Percentiles rank a stretch among this genome's conserved stretches.
Evolutionary conservation across 1,139 yeast species (phyloP).

Genomic region (Yamadazyma pseudoaaseri): DNA sequence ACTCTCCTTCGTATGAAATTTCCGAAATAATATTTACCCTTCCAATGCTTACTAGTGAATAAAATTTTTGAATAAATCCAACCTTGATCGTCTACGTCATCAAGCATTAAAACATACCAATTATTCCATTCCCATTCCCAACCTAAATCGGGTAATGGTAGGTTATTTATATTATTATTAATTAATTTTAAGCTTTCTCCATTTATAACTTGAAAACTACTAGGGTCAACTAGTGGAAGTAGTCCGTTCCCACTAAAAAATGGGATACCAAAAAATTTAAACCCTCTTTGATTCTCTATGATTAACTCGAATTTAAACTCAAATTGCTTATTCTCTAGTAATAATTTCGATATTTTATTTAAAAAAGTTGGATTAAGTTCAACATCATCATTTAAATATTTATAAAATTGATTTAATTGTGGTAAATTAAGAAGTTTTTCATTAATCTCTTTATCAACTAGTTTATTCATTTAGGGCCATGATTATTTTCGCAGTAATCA

Average conservation of each 20-base stretch:
- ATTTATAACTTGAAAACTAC: conserved; percentile 38
- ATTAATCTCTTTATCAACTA: conserved; percentile 11
- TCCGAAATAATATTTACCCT: conserved; percentile 55
- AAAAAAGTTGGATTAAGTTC: conserved; percentile 4
- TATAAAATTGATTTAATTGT: conserved; percentile 12
- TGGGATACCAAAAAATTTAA: conserved; percentile 63
- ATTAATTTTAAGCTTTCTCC: conserved; percentile 27
- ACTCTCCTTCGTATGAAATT: conserved; percentile 58
- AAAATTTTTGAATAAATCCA: conserved; percentile 61
- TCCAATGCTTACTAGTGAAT: conserved; percentile 55
- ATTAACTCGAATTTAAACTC: conserved; percentile 27
- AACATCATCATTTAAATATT: conserved; percentile 2
- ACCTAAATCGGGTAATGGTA: conserved; percentile 61
- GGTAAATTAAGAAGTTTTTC: conserved; percentile 11
- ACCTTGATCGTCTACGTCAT: conserved; percentile 75
- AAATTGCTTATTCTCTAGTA: conserved; percentile 5
- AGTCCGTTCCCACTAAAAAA: conserved; percentile 55
- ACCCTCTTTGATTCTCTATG: conserved; percentile 72
- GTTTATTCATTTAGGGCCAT: conserved; percentile 1
- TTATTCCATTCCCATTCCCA: conserved; percentile 75
- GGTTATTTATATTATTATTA: conserved; percentile 35
- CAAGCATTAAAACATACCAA: conserved; percentile 73
- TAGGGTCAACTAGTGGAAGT: conserved; percentile 60
- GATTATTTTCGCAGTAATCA: background rate
- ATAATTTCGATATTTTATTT: conserved; percentile 1